Percentiles rank a stretch among this genome's conserved stretches.
Conservation (phyloP, 2,329 filamentous ascomycete species). For the Fusarium acutatum region DNA sequence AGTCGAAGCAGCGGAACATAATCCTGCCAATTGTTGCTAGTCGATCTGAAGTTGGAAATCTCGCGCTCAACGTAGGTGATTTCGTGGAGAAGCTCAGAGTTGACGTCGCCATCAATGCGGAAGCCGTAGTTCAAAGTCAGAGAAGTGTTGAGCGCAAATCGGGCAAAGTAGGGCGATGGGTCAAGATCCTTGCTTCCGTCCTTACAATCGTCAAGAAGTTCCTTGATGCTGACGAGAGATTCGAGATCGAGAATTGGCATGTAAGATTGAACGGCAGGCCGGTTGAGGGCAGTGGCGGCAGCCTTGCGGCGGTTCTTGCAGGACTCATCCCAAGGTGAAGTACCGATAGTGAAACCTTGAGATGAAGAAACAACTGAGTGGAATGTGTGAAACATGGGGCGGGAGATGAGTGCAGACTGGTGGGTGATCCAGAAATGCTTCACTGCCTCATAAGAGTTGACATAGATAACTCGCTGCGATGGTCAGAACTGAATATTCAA, state of each 20-base stretch:
- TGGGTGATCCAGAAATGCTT: conserved; percentile 80
- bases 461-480: conserved; percentile 73
- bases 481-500: neutral
- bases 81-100: conserved; percentile 73
- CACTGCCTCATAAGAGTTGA: conserved; percentile 80
- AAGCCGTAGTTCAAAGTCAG: conserved; percentile 83
- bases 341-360: conserved; percentile 84
- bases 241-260: conserved; percentile 86
- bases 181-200: conserved; percentile 72
- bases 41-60: conserved; percentile 79
- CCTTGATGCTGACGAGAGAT: conserved; percentile 74
- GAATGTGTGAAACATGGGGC: conserved; percentile 82
- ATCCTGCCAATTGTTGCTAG: conserved; percentile 86
- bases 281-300: conserved; percentile 80
- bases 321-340: conserved; percentile 84
- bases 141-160: conserved; percentile 79
- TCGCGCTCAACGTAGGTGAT: conserved; percentile 80
- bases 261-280: conserved; percentile 78
- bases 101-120: conserved; percentile 75
- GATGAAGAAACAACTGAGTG: conserved; percentile 80
- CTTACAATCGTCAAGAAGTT: conserved; percentile 72
- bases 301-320: conserved; percentile 81
- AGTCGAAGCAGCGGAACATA: conserved; percentile 80
- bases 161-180: conserved; percentile 76
- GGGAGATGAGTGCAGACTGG: conserved; percentile 79